phyloP scores from a whole-genome alignment of 2,329 filamentous ascomycete genomes.

The Cladophialophora bantiana region DNA sequence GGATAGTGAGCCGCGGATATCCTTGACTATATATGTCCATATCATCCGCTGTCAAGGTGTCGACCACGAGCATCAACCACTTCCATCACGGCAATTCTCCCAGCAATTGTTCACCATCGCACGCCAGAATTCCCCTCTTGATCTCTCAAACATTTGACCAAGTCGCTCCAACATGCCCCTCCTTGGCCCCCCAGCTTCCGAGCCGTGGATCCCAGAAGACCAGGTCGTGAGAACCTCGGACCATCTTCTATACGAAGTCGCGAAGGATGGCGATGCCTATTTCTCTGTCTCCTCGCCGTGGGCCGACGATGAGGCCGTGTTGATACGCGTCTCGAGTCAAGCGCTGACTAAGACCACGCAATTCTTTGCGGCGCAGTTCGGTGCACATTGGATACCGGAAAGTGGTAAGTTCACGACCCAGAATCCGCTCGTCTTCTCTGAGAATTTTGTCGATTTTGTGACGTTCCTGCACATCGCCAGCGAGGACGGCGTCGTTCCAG shows the following conservation, averaged over 20 bases:
- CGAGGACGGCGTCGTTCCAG: background rate
- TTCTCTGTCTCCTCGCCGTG: background rate
- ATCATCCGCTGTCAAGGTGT: background rate
- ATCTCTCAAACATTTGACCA: too few species aligned
- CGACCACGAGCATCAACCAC: background rate
- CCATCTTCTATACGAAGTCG: background rate
- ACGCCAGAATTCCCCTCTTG: too few species aligned
- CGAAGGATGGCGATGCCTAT: conserved; percentile 3
- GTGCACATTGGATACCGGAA: background rate
- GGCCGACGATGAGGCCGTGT: background rate
- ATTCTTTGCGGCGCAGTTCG: conserved; percentile 1
- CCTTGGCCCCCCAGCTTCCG: background rate
- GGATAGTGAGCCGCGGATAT: too few species aligned
- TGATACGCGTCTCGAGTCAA: conserved; percentile 5
- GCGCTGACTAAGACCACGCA: background rate
- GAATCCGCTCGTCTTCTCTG: background rate
- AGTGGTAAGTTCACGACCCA: background rate
- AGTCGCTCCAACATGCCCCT: background rate
- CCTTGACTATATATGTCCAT: too few species aligned
- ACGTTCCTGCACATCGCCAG: conserved; percentile 2
- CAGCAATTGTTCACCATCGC: too few species aligned
- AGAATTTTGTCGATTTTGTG: conserved; percentile 1
- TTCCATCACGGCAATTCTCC: background rate
- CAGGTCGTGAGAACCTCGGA: background rate
- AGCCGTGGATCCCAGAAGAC: background rate